Conservation (phyloP, 2,329 filamentous ascomycete genomes). For the Calycina herbarum region DNA sequence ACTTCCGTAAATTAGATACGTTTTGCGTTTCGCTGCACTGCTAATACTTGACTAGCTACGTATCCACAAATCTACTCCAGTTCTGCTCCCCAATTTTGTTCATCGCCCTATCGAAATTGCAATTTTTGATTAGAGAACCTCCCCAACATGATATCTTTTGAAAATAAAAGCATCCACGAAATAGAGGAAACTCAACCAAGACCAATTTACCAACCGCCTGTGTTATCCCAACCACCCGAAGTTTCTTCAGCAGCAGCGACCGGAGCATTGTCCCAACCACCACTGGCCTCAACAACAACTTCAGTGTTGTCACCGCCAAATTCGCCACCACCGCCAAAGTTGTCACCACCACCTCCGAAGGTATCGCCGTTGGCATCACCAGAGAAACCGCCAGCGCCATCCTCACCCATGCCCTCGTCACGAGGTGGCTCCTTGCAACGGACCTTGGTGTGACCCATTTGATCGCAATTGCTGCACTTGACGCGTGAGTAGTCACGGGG, state of each 20-base stretch:
- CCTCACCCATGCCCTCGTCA: constrained; percentile 21
- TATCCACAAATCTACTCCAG: constrained; percentile 1
- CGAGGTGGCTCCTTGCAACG: constrained; percentile 41
- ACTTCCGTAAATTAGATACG: background rate
- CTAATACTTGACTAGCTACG: background rate
- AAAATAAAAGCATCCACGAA: constrained; percentile 2
- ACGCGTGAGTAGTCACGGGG: constrained; percentile 48
- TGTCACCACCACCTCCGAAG: constrained; percentile 27
- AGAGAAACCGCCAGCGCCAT: constrained; percentile 7
- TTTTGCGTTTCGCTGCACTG: background rate
- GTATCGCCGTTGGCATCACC: constrained; percentile 28
- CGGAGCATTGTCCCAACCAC: constrained; percentile 6
- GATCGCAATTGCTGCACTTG: constrained; percentile 57
- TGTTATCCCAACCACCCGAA: background rate
- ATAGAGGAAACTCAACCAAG: background rate
- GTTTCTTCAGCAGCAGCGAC: background rate
- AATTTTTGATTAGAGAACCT: constrained; percentile 1
- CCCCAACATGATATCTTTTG: background rate
- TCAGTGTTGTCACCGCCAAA: constrained; percentile 14
- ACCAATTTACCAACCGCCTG: constrained; percentile 5
- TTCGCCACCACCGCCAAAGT: constrained; percentile 15
- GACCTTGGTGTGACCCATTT: constrained; percentile 45
- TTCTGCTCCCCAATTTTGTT: background rate
- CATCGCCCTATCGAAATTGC: constrained; percentile 1
- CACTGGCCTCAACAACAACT: background rate